A percentile compares a stretch with the other conserved stretches of the same genome.
These are phyloP conservation scores for Pichia sp. DNA, from an alignment of 1,139 yeast species.

Conservation along the genomic window DNA sequence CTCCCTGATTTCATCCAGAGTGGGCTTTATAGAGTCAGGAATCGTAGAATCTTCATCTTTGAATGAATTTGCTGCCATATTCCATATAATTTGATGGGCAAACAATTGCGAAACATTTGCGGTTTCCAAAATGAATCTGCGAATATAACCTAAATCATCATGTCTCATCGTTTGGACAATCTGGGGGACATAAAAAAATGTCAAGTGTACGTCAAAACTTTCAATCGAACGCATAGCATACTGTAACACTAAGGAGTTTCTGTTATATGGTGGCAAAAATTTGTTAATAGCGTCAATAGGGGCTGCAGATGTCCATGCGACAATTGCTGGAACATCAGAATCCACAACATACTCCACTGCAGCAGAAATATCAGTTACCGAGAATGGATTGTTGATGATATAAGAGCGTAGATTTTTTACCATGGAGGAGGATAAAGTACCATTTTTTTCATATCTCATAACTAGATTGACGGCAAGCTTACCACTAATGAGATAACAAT, in stretches of 20 bases:
- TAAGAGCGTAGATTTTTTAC: slow-evolving; percentile 17
- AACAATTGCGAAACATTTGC: slow-evolving; percentile 87
- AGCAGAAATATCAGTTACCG: slow-evolving; percentile 56
- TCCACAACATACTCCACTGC: slow-evolving; percentile 59
- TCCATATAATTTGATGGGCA: slow-evolving; percentile 98
- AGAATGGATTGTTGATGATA: slow-evolving; percentile 47
- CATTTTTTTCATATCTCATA: slow-evolving; percentile 44
- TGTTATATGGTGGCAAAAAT: slow-evolving; percentile 71
- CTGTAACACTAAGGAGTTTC: slow-evolving; percentile 68
- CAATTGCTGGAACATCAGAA: slow-evolving; percentile 42
- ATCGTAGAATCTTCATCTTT: slow-evolving; percentile 79
- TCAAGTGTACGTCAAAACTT: slow-evolving; percentile 77
- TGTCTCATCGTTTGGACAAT: slow-evolving; percentile 88
- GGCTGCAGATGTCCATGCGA: slow-evolving; percentile 72
- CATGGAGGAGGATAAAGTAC: slow-evolving; percentile 15
- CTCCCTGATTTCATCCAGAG: slow-evolving; percentile 67
- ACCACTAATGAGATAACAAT: slow-evolving; percentile 69
- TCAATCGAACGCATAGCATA: slow-evolving; percentile 89
- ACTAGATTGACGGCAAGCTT: slow-evolving; percentile 69
- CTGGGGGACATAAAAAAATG: slow-evolving; percentile 97
- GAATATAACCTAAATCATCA: slow-evolving; percentile 81
- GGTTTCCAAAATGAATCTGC: slow-evolving; percentile 83
- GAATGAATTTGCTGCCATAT: slow-evolving; percentile 88
- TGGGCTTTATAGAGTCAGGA: slow-evolving; percentile 83
- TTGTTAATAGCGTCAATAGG: slow-evolving; percentile 85